Percentiles rank a stretch among this genome's conserved stretches.
These are phyloP conservation scores for Gamsiella multidivaricata DNA, from an alignment of 192 early-diverging fungal genomes.

Conservation along the genomic window DNA sequence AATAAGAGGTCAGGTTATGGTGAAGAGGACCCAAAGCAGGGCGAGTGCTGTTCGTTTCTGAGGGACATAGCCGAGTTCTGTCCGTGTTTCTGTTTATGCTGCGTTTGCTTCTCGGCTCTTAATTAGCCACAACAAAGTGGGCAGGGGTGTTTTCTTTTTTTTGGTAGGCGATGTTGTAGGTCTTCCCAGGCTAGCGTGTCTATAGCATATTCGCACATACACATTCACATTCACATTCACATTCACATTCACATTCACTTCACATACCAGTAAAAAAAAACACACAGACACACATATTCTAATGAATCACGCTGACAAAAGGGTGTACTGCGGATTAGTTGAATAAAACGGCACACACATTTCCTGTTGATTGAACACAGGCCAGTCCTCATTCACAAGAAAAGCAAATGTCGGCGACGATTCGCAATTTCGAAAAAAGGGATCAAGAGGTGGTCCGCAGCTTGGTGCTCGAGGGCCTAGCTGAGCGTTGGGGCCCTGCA, in stretches of 20 bases:
- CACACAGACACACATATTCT: neutral
- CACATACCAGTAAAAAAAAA: too few relatives aligned
- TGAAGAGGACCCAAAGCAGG: neutral
- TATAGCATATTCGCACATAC: too few relatives aligned
- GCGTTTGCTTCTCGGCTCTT: conserved; percentile 5
- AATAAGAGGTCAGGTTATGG: conserved; percentile 2
- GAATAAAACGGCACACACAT: too few relatives aligned
- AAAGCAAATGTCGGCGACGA: conserved; percentile 18
- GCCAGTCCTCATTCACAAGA: too few relatives aligned
- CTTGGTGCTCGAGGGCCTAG: conserved; percentile 26
- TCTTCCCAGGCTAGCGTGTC: too few relatives aligned
- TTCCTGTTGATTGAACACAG: too few relatives aligned
- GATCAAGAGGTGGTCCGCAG: conserved; percentile 35
- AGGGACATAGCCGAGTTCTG: conserved; percentile 15
- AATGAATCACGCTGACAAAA: neutral
- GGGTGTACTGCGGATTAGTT: neutral
- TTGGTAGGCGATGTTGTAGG: too few relatives aligned
- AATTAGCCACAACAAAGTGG: conserved; percentile 2
- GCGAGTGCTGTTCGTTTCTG: neutral
- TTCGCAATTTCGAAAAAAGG: conserved; percentile 32
- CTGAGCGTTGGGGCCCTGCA: conserved; percentile 36
- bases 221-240: too few relatives aligned
- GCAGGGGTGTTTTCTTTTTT: neutral
- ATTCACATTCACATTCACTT: too few relatives aligned
- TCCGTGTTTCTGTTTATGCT: conserved; percentile 25